Base-by-base conservation (phyloP, 2,329 filamentous ascomycete genomes). In the Mollisia scopiformis region DNA sequence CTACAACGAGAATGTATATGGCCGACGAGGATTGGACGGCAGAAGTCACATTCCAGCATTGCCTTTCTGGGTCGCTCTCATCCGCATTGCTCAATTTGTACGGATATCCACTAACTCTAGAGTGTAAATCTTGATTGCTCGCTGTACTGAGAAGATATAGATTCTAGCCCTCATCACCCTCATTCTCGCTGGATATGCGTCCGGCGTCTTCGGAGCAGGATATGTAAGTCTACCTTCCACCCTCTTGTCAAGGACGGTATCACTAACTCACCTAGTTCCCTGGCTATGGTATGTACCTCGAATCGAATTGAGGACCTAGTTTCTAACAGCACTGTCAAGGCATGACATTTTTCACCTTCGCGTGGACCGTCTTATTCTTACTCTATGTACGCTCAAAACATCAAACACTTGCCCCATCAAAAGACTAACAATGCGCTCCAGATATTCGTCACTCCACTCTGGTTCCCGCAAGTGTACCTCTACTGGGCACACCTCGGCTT, bases 41-140 rank as follows among this genome's bases (percentile, higher is more conserved):
- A 37, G 61, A 49, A 54, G 27, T 30, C 61, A 62, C 21, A 62
- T 62, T 35, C 61, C 61, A 6, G 39, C 53, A 6, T 25, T 57
- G 13, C 61, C 61, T 10, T 57, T 62, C 47, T 62, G 57, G 57
- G 11, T 62, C 7, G 57, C 46, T 16, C 57, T 62, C n/a, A 50
- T 62, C 16, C 57, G 57, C 3, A 35, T 49, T 21, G 35, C 57
- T 21, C 61, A 62, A 55, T 39, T 57, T 28, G 59, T 61, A 61
- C 54, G 53, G 16, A 28, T 14, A 43, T 37, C 2, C 28, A 25
- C 16, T 19, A 35, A 25, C 27, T 43, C 52, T 14, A n/a, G 16
- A 31, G 30, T 16, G 33, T 28, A 51, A 51, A 21, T 54, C 25
- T n/a, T 28, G n/a, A 21, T 27, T 47, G 19, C 3, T 16, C 41